These are phyloP conservation scores for Aspergillus unguis DNA, from an alignment of 2,329 filamentous ascomycete species.

Conservation along the genomic window DNA sequence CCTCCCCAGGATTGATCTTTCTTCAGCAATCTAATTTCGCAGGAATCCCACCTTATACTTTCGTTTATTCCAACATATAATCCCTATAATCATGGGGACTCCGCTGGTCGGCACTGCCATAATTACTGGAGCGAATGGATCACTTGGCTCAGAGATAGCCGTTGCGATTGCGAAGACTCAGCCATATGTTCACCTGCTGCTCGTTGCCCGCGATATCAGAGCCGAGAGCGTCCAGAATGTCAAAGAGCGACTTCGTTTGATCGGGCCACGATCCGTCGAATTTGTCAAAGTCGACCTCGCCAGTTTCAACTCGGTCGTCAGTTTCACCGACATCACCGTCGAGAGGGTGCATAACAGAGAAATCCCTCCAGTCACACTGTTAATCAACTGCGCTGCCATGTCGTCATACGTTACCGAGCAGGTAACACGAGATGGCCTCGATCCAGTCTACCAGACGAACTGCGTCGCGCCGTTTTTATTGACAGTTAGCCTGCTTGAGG, in stretches of 20 bases:
- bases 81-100: slow-evolving; percentile 26
- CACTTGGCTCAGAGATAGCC: slow-evolving; percentile 35
- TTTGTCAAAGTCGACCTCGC: slow-evolving; percentile 30
- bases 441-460: slow-evolving; percentile 38
- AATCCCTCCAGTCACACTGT: slow-evolving; percentile 33
- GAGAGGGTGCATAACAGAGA: slow-evolving; percentile 31
- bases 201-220: slow-evolving; percentile 30
- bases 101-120: slow-evolving; percentile 36
- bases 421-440: slow-evolving; percentile 32
- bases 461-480: slow-evolving; percentile 37
- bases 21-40: background rate
- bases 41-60: background rate
- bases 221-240: slow-evolving; percentile 29
- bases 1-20: background rate
- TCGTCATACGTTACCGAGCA: slow-evolving; percentile 33
- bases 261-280: slow-evolving; percentile 35
- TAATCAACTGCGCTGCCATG: slow-evolving; percentile 35
- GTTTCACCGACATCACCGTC: slow-evolving; percentile 32
- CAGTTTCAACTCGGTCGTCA: slow-evolving; percentile 30
- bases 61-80: background rate
- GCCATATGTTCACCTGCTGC: slow-evolving; percentile 34
- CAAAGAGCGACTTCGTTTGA: slow-evolving; percentile 27
- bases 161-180: slow-evolving; percentile 35
- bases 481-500: slow-evolving; percentile 35
- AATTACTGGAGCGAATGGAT: slow-evolving; percentile 37